Conservation (phyloP, 208 protist species). For the Crithidia fasciculata region DNA sequence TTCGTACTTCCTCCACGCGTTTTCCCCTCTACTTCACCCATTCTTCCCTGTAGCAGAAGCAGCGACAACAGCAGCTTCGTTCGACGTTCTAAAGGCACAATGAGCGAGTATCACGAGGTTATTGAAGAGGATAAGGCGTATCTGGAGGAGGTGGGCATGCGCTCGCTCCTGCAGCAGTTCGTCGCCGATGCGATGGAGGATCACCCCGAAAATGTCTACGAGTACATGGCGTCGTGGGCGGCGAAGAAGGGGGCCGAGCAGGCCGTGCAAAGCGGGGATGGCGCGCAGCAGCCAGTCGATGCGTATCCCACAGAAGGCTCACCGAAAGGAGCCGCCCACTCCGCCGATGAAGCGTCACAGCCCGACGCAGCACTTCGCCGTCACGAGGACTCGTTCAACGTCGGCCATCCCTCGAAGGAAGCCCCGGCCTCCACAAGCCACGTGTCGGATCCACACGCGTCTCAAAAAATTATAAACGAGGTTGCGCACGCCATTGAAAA, state of each 20-base stretch:
- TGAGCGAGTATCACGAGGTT: slow-evolving; percentile 26
- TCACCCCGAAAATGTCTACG: slow-evolving; percentile 52
- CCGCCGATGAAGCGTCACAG: neutral
- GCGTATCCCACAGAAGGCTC: slow-evolving; percentile 2
- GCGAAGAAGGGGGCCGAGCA: slow-evolving; percentile 1
- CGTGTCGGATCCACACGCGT: neutral
- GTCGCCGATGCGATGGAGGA: slow-evolving; percentile 57
- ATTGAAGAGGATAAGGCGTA: slow-evolving; percentile 50
- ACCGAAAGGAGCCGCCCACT: slow-evolving; percentile 6
- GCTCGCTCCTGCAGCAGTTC: slow-evolving; percentile 55
- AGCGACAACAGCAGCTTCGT: neutral
- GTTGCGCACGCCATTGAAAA: neutral
- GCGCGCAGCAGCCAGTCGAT: neutral
- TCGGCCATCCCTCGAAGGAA: slow-evolving; percentile 7
- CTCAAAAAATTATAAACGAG: neutral
- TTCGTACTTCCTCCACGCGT: too few species aligned
- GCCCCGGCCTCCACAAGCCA: neutral
- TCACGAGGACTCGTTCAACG: neutral
- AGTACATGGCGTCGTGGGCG: slow-evolving; percentile 55
- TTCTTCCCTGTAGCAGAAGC: too few species aligned
- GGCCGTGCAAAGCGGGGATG: neutral
- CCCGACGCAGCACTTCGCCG: slow-evolving; percentile 6
- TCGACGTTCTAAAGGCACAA: neutral
- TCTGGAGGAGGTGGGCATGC: slow-evolving; percentile 56
- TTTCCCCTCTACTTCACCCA: too few species aligned